Conservation (phyloP, 176 grass and related monocot species). For the Guadua angustifolia region DNA sequence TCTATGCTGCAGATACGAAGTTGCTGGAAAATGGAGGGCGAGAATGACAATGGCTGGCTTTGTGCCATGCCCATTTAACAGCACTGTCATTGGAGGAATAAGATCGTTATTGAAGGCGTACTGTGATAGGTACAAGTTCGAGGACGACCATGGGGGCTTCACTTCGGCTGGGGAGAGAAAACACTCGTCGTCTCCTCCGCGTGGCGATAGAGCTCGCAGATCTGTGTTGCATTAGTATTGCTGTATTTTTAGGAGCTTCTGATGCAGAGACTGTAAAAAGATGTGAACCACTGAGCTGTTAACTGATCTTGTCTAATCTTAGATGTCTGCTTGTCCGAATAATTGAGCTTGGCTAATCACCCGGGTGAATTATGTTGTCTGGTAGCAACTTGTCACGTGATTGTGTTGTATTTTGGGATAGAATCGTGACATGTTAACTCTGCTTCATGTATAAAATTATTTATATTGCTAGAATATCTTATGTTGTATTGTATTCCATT, state of each 20-base stretch:
- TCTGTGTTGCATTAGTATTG: slow-evolving; percentile 38
- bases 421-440: slow-evolving; percentile 35
- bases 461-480: slow-evolving; percentile 37
- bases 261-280: slow-evolving; percentile 50
- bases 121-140: slow-evolving; percentile 77
- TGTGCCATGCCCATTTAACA: slow-evolving; percentile 60
- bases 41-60: slow-evolving; percentile 98
- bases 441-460: slow-evolving; percentile 48
- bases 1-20: slow-evolving; percentile 69
- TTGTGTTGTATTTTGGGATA: slow-evolving; percentile 41
- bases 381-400: slow-evolving; percentile 29
- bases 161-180: slow-evolving; percentile 96
- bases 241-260: slow-evolving; percentile 53
- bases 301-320: slow-evolving; percentile 52
- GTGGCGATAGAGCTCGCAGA: slow-evolving; percentile 67
- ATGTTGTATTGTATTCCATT: not conserved
- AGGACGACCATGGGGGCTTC: slow-evolving; percentile 74
- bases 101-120: slow-evolving; percentile 68
- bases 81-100: slow-evolving; percentile 61
- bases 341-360: slow-evolving; percentile 46
- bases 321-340: slow-evolving; percentile 53
- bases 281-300: slow-evolving; percentile 35
- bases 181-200: slow-evolving; percentile 81
- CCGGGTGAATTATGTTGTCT: slow-evolving; percentile 39
- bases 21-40: slow-evolving; percentile 94